Conservation (phyloP, 2,329 filamentous ascomycete genomes). For the Aureobasidium pullulans region DNA sequence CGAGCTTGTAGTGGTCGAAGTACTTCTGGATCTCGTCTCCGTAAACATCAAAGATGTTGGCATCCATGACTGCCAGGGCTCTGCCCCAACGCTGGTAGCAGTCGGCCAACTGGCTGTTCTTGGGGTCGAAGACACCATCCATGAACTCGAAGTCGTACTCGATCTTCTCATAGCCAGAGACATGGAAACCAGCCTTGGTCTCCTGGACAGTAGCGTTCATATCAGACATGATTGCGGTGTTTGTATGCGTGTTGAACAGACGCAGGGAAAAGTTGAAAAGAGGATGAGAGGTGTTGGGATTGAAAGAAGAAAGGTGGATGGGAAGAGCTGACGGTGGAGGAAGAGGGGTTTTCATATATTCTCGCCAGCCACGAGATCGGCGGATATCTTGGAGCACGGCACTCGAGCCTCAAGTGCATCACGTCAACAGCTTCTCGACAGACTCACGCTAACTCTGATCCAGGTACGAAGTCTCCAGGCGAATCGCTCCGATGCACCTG, state of each 20-base stretch:
- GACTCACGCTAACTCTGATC: slow-evolving; percentile 4
- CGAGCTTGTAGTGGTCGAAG: slow-evolving; percentile 57
- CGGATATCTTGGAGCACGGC: slow-evolving; percentile 9
- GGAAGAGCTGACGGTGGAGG: slow-evolving; percentile 3
- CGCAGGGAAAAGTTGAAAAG: slow-evolving; percentile 13
- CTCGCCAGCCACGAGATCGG: slow-evolving; percentile 9
- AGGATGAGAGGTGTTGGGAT: slow-evolving; percentile 3
- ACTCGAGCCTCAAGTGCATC: slow-evolving; percentile 11
- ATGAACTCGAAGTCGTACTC: slow-evolving; percentile 69
- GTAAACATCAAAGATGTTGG: slow-evolving; percentile 64
- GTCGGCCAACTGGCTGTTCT: slow-evolving; percentile 54
- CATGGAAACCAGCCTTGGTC: slow-evolving; percentile 59
- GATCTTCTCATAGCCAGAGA: slow-evolving; percentile 68
- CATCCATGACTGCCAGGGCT: slow-evolving; percentile 61
- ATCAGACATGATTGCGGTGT: slow-evolving; percentile 53
- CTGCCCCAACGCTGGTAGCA: slow-evolving; percentile 60
- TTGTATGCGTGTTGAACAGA: slow-evolving; percentile 19
- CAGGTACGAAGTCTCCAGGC: slow-evolving; percentile 6
- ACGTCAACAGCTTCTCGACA: slow-evolving; percentile 6
- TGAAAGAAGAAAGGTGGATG: neutral
- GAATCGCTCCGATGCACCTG: slow-evolving; percentile 12
- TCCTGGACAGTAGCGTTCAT: slow-evolving; percentile 56
- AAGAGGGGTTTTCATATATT: slow-evolving; percentile 9
- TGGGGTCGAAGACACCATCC: slow-evolving; percentile 57
- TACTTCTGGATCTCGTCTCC: slow-evolving; percentile 59